Percentiles rank a stretch among this genome's conserved stretches.
These are phyloP conservation scores for Starmerella sp. DNA, from an alignment of 805 yeast genomes.

Conservation along the genomic window DNA sequence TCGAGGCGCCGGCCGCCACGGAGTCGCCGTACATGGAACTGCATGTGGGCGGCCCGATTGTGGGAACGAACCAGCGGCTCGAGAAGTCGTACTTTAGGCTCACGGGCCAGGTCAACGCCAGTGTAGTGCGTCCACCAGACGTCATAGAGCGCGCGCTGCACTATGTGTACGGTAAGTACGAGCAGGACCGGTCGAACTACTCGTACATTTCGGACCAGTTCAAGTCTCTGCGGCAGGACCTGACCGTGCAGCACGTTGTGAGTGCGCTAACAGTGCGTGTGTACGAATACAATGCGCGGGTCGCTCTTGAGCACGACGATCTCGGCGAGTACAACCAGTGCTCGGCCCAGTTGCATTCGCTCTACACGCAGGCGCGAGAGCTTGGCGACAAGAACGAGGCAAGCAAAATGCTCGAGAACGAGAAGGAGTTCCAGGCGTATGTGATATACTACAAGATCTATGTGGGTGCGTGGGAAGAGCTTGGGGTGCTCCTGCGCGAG, in stretches of 20 bases:
- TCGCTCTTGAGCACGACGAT: slow-evolving; percentile 76
- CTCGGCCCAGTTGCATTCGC: slow-evolving; percentile 59
- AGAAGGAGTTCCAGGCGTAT: slow-evolving; percentile 14
- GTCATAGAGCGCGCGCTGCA: slow-evolving; percentile 50
- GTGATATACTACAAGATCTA: slow-evolving; percentile 9
- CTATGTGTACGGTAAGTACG: slow-evolving; percentile 43
- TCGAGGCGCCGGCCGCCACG: background rate
- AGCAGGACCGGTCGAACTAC: slow-evolving; percentile 42
- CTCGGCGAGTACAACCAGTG: slow-evolving; percentile 94
- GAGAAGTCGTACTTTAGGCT: slow-evolving; percentile 75
- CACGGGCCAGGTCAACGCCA: slow-evolving; percentile 87
- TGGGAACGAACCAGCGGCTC: slow-evolving; percentile 54
- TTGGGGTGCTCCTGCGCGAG: background rate
- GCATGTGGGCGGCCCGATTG: slow-evolving; percentile 26
- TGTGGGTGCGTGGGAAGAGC: slow-evolving; percentile 2
- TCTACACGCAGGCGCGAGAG: slow-evolving; percentile 1
- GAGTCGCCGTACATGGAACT: slow-evolving; percentile 12
- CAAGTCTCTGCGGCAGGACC: slow-evolving; percentile 84
- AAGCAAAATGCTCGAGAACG: background rate
- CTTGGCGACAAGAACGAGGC: background rate
- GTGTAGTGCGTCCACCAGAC: slow-evolving; percentile 60
- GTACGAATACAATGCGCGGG: slow-evolving; percentile 74
- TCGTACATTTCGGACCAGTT: slow-evolving; percentile 78
- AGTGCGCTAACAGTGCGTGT: slow-evolving; percentile 65
- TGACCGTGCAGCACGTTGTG: slow-evolving; percentile 81